Percentiles rank a stretch among this genome's conserved stretches.
These are phyloP conservation scores for Dipodascopsis uninucleata DNA, from an alignment of 805 yeast species.

Conservation along the genomic window DNA sequence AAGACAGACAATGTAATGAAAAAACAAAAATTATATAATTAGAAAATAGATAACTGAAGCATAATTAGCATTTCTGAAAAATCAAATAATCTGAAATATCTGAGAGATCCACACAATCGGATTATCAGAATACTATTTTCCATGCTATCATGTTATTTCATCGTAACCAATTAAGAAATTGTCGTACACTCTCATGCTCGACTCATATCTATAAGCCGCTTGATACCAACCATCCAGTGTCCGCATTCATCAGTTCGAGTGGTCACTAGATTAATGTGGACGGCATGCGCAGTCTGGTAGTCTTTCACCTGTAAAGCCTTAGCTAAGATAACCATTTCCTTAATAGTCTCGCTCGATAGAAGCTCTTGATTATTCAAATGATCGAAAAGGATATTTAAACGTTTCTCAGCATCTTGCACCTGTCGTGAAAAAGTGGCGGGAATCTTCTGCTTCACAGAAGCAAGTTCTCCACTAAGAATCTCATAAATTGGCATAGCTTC, in stretches of 20 bases:
- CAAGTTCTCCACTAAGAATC: constrained; percentile 53
- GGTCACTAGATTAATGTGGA: constrained; percentile 54
- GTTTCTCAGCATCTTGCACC: constrained; percentile 73
- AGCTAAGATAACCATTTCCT: constrained; percentile 50
- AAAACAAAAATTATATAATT: no score
- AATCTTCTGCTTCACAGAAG: constrained; percentile 62
- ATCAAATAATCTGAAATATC: no score
- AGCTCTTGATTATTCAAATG: constrained; percentile 72
- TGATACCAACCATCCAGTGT: constrained; percentile 89
- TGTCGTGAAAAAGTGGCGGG: constrained; percentile 69
- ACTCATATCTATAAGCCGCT: constrained; percentile 75
- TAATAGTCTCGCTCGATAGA: constrained; percentile 54
- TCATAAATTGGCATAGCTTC: constrained; percentile 55
- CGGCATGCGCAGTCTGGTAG: constrained; percentile 53
- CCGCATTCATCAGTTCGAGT: constrained; percentile 71
- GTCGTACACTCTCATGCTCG: constrained; percentile 39
- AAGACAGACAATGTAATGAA: no score
- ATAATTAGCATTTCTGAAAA: no score
- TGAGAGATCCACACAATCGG: no score
- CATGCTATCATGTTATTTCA: no score
- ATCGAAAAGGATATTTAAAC: constrained; percentile 71
- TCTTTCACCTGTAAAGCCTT: constrained; percentile 51
- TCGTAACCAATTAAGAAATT: no score
- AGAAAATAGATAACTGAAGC: no score
- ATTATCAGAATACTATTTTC: no score